Conservation (phyloP, 768 basidiomycete species). For the Paxillus ammoniavirescens region DNA sequence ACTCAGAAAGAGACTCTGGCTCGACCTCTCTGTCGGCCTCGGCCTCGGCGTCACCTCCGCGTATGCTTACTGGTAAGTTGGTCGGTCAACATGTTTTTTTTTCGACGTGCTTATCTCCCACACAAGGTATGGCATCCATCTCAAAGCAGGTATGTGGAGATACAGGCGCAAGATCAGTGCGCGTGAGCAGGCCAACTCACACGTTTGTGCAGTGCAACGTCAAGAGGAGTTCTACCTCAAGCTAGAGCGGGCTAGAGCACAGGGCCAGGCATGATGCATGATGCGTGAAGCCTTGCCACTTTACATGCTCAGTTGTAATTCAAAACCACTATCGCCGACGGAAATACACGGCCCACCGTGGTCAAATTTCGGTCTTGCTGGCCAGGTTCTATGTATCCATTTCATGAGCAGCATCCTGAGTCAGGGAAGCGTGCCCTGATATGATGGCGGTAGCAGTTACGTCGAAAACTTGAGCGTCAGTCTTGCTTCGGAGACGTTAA, state of each 20-base stretch:
- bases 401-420: background rate
- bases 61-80: constrained; percentile 81
- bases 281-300: background rate
- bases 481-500: too few relatives aligned
- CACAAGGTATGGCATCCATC: constrained; percentile 77
- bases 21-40: constrained; percentile 72
- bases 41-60: constrained; percentile 75
- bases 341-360: constrained; percentile 13
- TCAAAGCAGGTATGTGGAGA: constrained; percentile 61
- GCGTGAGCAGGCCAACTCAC: constrained; percentile 13
- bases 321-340: background rate
- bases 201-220: constrained; percentile 57
- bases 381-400: background rate
- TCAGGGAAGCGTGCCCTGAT: background rate
- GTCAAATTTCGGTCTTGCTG: too few relatives aligned
- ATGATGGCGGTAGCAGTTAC: background rate
- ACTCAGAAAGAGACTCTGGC: constrained; percentile 90
- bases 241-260: constrained; percentile 59
- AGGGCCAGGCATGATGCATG: constrained; percentile 9
- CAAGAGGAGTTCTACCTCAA: constrained; percentile 88
- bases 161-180: background rate
- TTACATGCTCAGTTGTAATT: constrained; percentile 10
- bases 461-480: too few relatives aligned
- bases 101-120: constrained; percentile 24
- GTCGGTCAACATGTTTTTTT: constrained; percentile 6